phyloP scores from a whole-genome alignment of 352 stramenopile genomes.

The Phytophthora cactorum region DNA sequence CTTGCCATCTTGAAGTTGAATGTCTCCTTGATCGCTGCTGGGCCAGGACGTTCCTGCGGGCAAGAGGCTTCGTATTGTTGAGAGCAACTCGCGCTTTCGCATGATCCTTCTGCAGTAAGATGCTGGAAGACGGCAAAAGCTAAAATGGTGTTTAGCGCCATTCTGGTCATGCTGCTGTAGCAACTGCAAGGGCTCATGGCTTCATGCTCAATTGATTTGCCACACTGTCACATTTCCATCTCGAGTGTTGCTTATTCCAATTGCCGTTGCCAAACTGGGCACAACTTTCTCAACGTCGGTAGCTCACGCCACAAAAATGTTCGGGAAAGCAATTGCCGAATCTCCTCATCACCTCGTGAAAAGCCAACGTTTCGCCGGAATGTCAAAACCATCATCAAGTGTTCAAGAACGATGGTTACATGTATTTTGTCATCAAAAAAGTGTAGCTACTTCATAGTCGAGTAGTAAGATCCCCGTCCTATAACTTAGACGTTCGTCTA shows the following conservation, averaged over 20 bases:
- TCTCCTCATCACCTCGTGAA: no score
- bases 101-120: background rate
- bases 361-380: no score
- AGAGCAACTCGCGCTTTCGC: slow-evolving; percentile 8
- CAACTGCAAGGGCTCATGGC: slow-evolving; percentile 7
- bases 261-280: background rate
- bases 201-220: slow-evolving; percentile 1
- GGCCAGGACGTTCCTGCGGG: slow-evolving; percentile 15
- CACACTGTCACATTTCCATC: background rate
- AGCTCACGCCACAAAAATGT: background rate
- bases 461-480: background rate
- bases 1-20: slow-evolving; percentile 6
- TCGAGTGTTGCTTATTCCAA: background rate
- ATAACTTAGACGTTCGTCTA: slow-evolving; percentile 21
- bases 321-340: no score
- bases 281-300: background rate
- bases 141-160: background rate
- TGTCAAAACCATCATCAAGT: no score
- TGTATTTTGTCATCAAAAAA: background rate
- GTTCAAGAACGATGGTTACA: background rate
- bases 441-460: background rate
- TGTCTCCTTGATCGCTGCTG: background rate
- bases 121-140: background rate
- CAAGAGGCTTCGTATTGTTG: slow-evolving; percentile 11
- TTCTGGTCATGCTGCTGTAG: background rate